Base-by-base conservation (phyloP, 106 monocot genomes). In the Phalaenopsis aphrodite region DNA sequence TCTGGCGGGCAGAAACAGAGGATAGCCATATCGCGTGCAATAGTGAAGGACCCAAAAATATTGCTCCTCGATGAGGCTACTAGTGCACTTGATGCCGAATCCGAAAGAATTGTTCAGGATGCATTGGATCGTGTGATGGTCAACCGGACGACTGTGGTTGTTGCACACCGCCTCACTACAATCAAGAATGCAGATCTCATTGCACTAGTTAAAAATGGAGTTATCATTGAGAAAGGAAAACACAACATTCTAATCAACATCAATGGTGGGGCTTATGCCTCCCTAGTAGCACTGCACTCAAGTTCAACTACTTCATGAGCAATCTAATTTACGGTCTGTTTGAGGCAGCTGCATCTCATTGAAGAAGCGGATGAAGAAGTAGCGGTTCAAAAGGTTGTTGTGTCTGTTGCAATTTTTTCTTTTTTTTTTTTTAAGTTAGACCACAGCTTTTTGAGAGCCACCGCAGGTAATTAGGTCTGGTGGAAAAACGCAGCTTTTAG, bases 161-260 rank as follows among this genome's bases (percentile, higher is more conserved):
- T 83, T 5, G 83, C 78, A 6, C 84, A 84, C 43, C 76, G 84
- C 1, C 49, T 84, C 15, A 58, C 64, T 3, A 84, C 84, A 8
- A 75, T 84, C 38, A 80, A 68, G 43, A 78, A 78, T 75, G 84
- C 75, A 0, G 79, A 84, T 76, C 18, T 76, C 11, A 84, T 84
- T 30, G 80, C 77, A 2, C 80, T 81, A 0, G 49, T 81, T 41
- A 76, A 76, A 36, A 64, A 81, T 76, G 81, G 81, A 17, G 49
- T 47, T 16, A 81, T 81, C 49, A 49, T 81, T 56, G 82, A 82
- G 56, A 64, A 77, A 45, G 82, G 82, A 16, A 82, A 76, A 30
- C 82, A 82, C 58, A 66, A 76, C 42, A 4, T 55, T 16, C 47
- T 82, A 17, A 66, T 82, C 11, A 65, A 66, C 37, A 77, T 76